These are phyloP conservation scores for Phoenix roebelenii DNA, from an alignment of 176 grass and related monocot species.

Conservation along the genomic window DNA sequence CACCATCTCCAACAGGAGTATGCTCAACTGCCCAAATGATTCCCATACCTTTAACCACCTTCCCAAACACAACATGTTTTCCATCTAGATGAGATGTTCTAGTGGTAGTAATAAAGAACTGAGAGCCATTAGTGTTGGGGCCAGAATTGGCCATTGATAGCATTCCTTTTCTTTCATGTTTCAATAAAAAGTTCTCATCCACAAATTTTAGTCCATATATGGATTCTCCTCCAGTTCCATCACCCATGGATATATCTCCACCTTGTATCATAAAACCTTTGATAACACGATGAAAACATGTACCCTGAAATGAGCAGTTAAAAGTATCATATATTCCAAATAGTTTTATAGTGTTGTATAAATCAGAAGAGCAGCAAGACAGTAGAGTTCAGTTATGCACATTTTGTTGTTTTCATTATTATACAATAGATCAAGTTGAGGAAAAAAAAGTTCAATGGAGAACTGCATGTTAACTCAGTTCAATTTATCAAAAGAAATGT, in stretches of 20 bases:
- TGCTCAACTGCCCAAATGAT: constrained; percentile 74
- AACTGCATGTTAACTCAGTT: too few relatives aligned
- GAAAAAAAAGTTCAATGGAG: too few relatives aligned
- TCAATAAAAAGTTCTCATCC: constrained; percentile 82
- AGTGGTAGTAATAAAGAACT: constrained; percentile 94
- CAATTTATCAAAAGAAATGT: too few relatives aligned
- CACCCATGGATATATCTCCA: constrained; percentile 81
- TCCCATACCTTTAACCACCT: constrained; percentile 82
- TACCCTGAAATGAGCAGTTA: constrained; percentile 42
- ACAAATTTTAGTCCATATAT: constrained; percentile 87
- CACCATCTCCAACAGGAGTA: constrained; percentile 49
- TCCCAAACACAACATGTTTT: constrained; percentile 85
- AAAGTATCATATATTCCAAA: not conserved
- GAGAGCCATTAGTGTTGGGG: constrained; percentile 71
- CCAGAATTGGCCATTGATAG: constrained; percentile 90
- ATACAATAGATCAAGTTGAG: too few relatives aligned
- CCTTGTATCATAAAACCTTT: constrained; percentile 97
- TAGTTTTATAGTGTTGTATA: too few relatives aligned
- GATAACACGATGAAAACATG: constrained; percentile 70
- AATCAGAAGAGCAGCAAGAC: too few relatives aligned
- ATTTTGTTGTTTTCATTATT: too few relatives aligned
- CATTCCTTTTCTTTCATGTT: constrained; percentile 93
- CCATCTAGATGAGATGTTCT: constrained; percentile 78
- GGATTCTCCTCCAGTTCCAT: constrained; percentile 78
- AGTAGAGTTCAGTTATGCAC: too few relatives aligned